phyloP scores from a whole-genome alignment of 768 basidiomycete genomes.

The Kwoniella newhampshirensis region DNA sequence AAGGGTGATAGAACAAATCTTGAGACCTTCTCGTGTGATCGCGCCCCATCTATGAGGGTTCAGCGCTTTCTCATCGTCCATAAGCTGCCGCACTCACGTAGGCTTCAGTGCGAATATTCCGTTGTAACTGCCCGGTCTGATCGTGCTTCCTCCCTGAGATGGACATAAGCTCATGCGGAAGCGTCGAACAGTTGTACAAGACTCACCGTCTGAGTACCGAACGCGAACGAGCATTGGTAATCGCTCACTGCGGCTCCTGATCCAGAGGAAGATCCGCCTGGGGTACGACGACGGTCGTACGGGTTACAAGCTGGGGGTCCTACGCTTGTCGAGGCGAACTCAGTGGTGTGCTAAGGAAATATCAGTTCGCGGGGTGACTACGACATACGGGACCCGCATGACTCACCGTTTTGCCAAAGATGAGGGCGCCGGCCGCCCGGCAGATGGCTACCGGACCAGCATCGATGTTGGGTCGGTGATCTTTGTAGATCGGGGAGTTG shows the following conservation, averaged over 20 bases:
- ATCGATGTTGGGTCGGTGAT: slow-evolving; percentile 32
- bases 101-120: slow-evolving; percentile 51
- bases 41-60: slow-evolving; percentile 37
- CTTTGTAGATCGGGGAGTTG: slow-evolving; percentile 44
- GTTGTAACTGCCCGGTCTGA: slow-evolving; percentile 50
- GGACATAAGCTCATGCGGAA: no score
- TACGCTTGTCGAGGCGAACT: slow-evolving; percentile 41
- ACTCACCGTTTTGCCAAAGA: slow-evolving; percentile 41
- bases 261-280: slow-evolving; percentile 51
- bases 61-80: background rate
- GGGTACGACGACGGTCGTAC: slow-evolving; percentile 40
- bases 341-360: slow-evolving; percentile 42
- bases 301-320: slow-evolving; percentile 40
- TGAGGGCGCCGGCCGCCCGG: slow-evolving; percentile 44
- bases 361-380: slow-evolving; percentile 9
- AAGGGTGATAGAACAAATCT: slow-evolving; percentile 37
- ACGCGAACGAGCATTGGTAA: slow-evolving; percentile 44
- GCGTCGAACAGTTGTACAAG: background rate
- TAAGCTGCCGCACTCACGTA: slow-evolving; percentile 25
- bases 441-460: slow-evolving; percentile 35
- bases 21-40: slow-evolving; percentile 48
- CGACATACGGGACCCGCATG: background rate
- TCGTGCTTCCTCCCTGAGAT: slow-evolving; percentile 36
- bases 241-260: slow-evolving; percentile 51
- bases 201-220: slow-evolving; percentile 42